Percentiles rank a stretch among this genome's conserved stretches.
phyloP scores from a whole-genome alignment of 257 asterid species.

The Solanum pimpinellifolium region DNA sequence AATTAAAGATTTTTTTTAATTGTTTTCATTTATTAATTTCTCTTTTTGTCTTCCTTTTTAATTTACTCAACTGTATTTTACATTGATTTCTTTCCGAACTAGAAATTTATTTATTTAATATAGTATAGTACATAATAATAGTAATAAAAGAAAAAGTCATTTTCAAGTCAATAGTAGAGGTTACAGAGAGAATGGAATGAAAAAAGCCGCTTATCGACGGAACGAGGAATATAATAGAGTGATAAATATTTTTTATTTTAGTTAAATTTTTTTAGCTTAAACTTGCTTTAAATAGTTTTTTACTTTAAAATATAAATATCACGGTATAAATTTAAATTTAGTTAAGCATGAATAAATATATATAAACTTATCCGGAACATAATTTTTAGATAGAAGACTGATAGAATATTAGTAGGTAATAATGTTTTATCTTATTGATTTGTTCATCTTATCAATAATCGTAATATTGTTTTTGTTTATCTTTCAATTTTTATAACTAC shows the following conservation, averaged over 20 bases:
- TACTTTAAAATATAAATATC: not conserved
- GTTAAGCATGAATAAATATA: too few species aligned
- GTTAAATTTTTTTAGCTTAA: not conserved
- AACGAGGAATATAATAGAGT: too few species aligned
- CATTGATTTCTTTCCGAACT: not conserved
- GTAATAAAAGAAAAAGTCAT: not conserved
- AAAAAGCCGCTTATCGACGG: not conserved
- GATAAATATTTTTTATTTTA: not conserved
- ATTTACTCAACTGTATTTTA: not conserved
- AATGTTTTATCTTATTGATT: not conserved
- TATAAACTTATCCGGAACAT: fast-evolving
- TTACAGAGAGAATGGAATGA: not conserved
- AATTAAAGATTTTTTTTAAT: not conserved
- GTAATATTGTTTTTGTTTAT: not conserved
- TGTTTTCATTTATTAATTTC: not conserved
- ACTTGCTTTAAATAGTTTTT: not conserved
- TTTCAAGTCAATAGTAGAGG: not conserved
- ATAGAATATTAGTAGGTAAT: not conserved
- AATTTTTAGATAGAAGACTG: too few species aligned
- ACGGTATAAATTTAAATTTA: not conserved
- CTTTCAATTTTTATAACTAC: not conserved
- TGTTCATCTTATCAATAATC: not conserved
- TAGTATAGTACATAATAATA: too few species aligned
- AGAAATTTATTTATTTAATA: not conserved
- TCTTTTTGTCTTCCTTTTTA: not conserved